These are phyloP conservation scores for Candida koratica DNA, from an alignment of 805 yeast species.

Conservation along the genomic window DNA sequence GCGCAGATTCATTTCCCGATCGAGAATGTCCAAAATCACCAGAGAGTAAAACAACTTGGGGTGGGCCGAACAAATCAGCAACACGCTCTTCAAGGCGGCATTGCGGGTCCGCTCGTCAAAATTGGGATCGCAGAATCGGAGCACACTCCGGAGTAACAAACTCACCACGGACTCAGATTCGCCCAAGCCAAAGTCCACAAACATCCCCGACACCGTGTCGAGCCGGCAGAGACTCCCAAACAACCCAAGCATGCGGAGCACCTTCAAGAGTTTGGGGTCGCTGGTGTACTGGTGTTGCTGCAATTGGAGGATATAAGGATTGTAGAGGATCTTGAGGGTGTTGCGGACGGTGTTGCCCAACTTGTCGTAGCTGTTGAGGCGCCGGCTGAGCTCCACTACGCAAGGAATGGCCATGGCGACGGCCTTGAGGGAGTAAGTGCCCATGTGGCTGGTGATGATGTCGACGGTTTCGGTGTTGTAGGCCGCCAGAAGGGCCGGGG, in stretches of 20 bases:
- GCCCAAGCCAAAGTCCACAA: slow-evolving; percentile 38
- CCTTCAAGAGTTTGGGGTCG: slow-evolving; percentile 49
- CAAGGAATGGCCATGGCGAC: slow-evolving; percentile 73
- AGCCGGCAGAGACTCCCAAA: slow-evolving; percentile 71
- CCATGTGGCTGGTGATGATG: slow-evolving; percentile 50
- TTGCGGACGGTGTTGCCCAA: slow-evolving; percentile 36
- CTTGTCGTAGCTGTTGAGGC: slow-evolving; percentile 44
- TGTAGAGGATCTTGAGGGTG: neutral
- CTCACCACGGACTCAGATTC: slow-evolving; percentile 55
- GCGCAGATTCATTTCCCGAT: slow-evolving; percentile 40
- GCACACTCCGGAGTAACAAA: slow-evolving; percentile 54
- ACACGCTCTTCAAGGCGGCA: slow-evolving; percentile 53
- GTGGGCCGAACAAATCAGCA: slow-evolving; percentile 57
- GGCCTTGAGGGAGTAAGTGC: slow-evolving; percentile 58
- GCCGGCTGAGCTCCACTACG: slow-evolving; percentile 51
- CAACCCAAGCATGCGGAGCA: slow-evolving; percentile 62
- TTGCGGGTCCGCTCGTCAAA: slow-evolving; percentile 37
- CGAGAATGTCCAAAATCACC: slow-evolving; percentile 50
- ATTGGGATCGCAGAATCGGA: slow-evolving; percentile 45
- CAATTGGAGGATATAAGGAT: slow-evolving; percentile 20
- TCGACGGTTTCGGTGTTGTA: slow-evolving; percentile 49
- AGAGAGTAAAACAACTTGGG: slow-evolving; percentile 64
- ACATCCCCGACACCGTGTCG: slow-evolving; percentile 35
- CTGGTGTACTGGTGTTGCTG: slow-evolving; percentile 17
- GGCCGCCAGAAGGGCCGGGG: slow-evolving; percentile 44